Conservation (phyloP, 2,329 filamentous ascomycete genomes). For the Colletotrichum gigasporum region DNA sequence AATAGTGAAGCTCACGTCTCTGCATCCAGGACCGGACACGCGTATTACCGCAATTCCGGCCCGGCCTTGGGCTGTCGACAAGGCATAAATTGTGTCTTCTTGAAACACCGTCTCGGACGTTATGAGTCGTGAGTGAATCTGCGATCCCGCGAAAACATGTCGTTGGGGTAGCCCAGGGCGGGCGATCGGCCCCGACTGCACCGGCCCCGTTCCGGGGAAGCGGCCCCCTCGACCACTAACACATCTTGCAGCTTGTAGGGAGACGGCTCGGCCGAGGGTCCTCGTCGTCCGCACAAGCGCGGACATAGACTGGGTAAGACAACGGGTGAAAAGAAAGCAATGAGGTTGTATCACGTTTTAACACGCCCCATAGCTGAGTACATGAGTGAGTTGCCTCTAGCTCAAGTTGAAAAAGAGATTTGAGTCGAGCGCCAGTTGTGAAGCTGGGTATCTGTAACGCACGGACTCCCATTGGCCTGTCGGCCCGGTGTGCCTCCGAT, state of each 20-base stretch:
- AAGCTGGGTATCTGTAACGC: constrained; percentile 23
- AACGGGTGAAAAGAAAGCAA: neutral
- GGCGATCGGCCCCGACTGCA: neutral
- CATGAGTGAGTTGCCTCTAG: neutral
- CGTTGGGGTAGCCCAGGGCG: neutral
- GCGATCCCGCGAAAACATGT: too few species aligned
- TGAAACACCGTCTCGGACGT: neutral
- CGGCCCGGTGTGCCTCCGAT: constrained; percentile 22
- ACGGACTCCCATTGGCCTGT: constrained; percentile 7
- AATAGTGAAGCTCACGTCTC: constrained; percentile 70
- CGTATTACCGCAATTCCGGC: constrained; percentile 92
- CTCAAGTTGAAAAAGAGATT: neutral
- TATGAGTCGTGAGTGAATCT: neutral
- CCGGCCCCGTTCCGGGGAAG: neutral
- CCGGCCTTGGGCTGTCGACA: constrained; percentile 86
- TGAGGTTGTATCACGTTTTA: neutral
- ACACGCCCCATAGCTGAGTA: neutral
- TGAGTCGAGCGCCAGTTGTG: neutral
- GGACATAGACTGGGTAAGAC: constrained; percentile 7
- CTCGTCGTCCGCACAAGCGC: neutral
- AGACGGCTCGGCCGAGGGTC: constrained; percentile 16
- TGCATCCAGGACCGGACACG: constrained; percentile 81
- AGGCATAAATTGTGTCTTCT: constrained; percentile 84
- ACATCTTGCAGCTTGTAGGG: constrained; percentile 10
- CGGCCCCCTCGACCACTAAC: constrained; percentile 8